Base-by-base conservation (phyloP, 2,329 filamentous ascomycete genomes). In the Colletotrichum chrysophilum region DNA sequence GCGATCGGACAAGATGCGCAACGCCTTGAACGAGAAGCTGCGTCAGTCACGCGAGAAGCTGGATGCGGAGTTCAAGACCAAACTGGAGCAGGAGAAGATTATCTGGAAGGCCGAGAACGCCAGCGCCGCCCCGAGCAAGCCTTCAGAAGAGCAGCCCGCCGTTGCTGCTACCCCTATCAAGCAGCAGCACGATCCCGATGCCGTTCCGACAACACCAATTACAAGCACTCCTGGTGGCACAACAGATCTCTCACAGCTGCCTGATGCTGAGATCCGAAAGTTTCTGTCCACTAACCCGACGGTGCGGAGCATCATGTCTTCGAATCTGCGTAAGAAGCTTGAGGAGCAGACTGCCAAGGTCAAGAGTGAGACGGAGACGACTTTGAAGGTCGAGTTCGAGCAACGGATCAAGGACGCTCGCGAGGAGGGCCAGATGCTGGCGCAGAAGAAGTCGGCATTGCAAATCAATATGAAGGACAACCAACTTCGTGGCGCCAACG, bases 401-500 rank as follows among this genome's bases (percentile, higher is more conserved):
- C 84, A 87, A 55, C 92, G 91, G 83, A 84, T 91, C 26, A 79
- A 81, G 14, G 87, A 88, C 66, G 91, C 90, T 13, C 87, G 88
- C 70, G 90, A 93, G 77, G 89, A 94, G 82, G 93, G 93, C 4
- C 91, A 94, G 67, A 90, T 94, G 76, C 90, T 97, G 86, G 92
- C 93, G 60, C 91, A 93, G 43, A 96, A 96, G 86, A 95, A 95
- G 83, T 91, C 91, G 70, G 91, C 91, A 3, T 87, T 95, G 65
- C 94, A 94, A 78, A 89, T 96, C 77, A 96, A 95, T 82, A 94
- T 97, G 92, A 88, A 92, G 7, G 93, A 96, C 79, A 94, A 93
- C 79, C 92, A 93, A 81, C 86, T 89, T 62, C 91, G 90, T 77
- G 86, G 87, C 10, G 91, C 93, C 0, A 89, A 89, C 66, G 94